These are phyloP conservation scores for Diaporthe longicolla DNA, from an alignment of 2,329 filamentous ascomycete genomes.

Conservation along the genomic window DNA sequence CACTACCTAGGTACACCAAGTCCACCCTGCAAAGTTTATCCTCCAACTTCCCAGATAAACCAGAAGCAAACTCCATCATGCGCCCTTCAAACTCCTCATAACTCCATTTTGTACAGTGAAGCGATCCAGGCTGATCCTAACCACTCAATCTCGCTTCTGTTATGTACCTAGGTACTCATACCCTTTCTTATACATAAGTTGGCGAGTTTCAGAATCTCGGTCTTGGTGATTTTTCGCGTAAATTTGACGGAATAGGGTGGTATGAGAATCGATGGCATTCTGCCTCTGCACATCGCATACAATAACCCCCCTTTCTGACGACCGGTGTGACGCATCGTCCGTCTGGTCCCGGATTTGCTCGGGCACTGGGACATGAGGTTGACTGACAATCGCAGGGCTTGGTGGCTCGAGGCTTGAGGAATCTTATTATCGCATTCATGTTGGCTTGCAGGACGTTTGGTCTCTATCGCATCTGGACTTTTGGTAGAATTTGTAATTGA, in stretches of 20 bases:
- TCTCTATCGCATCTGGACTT: not conserved
- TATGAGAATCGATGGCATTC: constrained; percentile 13
- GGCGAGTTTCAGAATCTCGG: not conserved
- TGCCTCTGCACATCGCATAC: not conserved
- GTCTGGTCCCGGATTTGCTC: not conserved
- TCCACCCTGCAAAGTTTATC: not conserved
- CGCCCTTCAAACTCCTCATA: not conserved
- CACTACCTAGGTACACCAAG: not conserved
- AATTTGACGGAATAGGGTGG: no score
- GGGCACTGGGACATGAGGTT: not conserved
- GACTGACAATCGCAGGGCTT: constrained; percentile 9
- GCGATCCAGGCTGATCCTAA: not conserved
- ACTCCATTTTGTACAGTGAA: not conserved
- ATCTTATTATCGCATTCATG: constrained; percentile 1
- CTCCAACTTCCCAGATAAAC: not conserved
- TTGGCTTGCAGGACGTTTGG: not conserved
- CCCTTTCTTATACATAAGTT: no score
- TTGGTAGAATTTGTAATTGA: not conserved
- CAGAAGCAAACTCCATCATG: not conserved
- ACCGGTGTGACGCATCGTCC: constrained; percentile 6
- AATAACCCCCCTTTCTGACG: not conserved
- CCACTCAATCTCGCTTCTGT: no score
- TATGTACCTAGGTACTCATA: not conserved
- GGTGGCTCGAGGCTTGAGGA: not conserved
- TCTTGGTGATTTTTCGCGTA: not conserved